These are phyloP conservation scores for Boletus sp. DNA, from an alignment of 768 basidiomycete genomes.

Conservation along the genomic window DNA sequence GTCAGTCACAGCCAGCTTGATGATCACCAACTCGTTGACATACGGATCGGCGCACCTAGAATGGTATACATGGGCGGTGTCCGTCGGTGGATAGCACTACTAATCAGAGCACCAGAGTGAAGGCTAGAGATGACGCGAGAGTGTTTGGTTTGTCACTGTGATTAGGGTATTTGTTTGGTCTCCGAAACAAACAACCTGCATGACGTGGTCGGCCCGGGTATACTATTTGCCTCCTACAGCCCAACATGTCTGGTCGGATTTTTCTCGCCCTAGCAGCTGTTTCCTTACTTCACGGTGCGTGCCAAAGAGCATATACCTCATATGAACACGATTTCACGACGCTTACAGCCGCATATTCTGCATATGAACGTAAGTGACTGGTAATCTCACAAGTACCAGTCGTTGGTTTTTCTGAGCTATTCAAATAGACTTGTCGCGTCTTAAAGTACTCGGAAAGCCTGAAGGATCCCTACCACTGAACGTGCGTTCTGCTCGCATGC, in stretches of 20 bases:
- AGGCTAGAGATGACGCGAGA: too few species aligned
- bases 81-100: too few species aligned
- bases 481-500: constrained; percentile 37
- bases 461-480: constrained; percentile 65
- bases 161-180: constrained; percentile 10
- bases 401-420: neutral
- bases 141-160: too few species aligned
- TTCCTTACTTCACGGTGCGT: constrained; percentile 55
- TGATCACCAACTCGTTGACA: neutral
- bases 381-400: constrained; percentile 18
- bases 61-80: neutral
- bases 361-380: constrained; percentile 66
- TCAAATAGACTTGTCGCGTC: constrained; percentile 62
- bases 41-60: neutral
- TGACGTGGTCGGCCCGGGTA: too few species aligned
- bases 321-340: neutral
- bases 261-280: constrained; percentile 47
- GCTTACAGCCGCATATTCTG: constrained; percentile 67
- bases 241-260: constrained; percentile 46
- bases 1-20: too few species aligned
- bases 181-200: constrained; percentile 6
- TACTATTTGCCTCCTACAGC: neutral
- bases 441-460: constrained; percentile 73
- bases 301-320: neutral
- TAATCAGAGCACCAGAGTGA: too few species aligned